phyloP scores from a whole-genome alignment of 129 eudicot species.

The Lactuca saligna region DNA sequence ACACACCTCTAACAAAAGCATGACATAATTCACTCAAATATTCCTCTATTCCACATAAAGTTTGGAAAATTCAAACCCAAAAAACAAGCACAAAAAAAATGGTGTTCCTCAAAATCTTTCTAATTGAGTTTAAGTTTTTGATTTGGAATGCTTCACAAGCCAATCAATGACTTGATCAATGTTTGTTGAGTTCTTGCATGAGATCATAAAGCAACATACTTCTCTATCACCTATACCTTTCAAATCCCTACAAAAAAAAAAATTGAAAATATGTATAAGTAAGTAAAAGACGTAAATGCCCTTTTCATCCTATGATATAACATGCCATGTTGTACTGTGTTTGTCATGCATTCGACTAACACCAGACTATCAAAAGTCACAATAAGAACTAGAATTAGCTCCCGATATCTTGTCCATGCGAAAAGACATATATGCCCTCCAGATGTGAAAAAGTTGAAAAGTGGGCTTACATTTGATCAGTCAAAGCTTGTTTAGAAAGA shows the following conservation, averaged over 20 bases:
- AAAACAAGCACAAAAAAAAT: constrained; percentile 16
- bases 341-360: too few relatives aligned
- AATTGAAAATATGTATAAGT: too few relatives aligned
- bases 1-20: constrained; percentile 18
- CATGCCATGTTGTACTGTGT: background rate
- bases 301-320: background rate
- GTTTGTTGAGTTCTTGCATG: constrained; percentile 89
- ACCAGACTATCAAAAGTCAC: background rate
- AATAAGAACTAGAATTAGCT: background rate
- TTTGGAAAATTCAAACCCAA: constrained; percentile 27
- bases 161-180: constrained; percentile 76
- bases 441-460: background rate
- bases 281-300: too few relatives aligned
- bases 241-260: constrained; percentile 48
- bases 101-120: constrained; percentile 11
- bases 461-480: constrained; percentile 6
- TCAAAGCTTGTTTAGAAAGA: background rate
- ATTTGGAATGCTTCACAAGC: constrained; percentile 85
- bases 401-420: background rate
- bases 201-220: constrained; percentile 85
- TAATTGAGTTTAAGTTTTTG: constrained; percentile 44
- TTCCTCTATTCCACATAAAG: constrained; percentile 13
- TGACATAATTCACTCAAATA: constrained; percentile 26
- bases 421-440: background rate
- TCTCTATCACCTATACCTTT: constrained; percentile 63